phyloP scores from a whole-genome alignment of 108 stramenopile genomes.

The Nitzschia putrida region DNA sequence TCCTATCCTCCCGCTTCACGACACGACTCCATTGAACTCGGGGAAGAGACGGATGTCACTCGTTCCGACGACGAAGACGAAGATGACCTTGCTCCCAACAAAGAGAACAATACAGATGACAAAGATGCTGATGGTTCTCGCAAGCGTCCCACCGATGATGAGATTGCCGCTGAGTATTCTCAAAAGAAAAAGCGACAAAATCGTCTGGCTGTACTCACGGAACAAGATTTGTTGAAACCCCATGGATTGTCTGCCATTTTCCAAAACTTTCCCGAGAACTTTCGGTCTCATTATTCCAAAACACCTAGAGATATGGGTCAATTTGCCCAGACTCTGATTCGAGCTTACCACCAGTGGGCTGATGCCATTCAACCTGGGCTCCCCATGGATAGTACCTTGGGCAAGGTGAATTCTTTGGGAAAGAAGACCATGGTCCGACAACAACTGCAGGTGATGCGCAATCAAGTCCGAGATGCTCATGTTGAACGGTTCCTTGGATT shows the following conservation, averaged over 20 bases:
- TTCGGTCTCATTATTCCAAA: constrained; percentile 28
- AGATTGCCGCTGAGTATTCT: constrained; percentile 49
- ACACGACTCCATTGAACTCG: neutral
- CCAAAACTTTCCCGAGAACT: constrained; percentile 38
- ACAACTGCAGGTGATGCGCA: constrained; percentile 58
- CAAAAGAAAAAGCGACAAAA: constrained; percentile 30
- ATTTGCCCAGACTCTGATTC: constrained; percentile 39
- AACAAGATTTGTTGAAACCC: constrained; percentile 11
- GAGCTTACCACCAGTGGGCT: constrained; percentile 55
- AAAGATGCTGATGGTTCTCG: constrained; percentile 9
- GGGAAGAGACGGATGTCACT: neutral
- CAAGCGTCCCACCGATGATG: constrained; percentile 14
- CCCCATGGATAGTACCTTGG: constrained; percentile 59
- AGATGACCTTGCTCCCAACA: constrained; percentile 62
- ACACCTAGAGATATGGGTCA: constrained; percentile 41
- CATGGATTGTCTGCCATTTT: constrained; percentile 23
- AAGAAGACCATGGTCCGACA: constrained; percentile 55
- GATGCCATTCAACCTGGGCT: constrained; percentile 52
- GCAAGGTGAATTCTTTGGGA: constrained; percentile 56
- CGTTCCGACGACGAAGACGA: constrained; percentile 48
- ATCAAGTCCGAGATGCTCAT: constrained; percentile 60
- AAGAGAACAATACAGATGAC: constrained; percentile 40
- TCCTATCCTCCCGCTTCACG: neutral
- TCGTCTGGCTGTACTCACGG: constrained; percentile 1
- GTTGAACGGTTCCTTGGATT: constrained; percentile 59